A percentile compares a stretch with the other conserved stretches of the same genome.
These are phyloP conservation scores for Sonneratia caseolaris DNA, from an alignment of 345 rosid species.

Conservation along the genomic window DNA sequence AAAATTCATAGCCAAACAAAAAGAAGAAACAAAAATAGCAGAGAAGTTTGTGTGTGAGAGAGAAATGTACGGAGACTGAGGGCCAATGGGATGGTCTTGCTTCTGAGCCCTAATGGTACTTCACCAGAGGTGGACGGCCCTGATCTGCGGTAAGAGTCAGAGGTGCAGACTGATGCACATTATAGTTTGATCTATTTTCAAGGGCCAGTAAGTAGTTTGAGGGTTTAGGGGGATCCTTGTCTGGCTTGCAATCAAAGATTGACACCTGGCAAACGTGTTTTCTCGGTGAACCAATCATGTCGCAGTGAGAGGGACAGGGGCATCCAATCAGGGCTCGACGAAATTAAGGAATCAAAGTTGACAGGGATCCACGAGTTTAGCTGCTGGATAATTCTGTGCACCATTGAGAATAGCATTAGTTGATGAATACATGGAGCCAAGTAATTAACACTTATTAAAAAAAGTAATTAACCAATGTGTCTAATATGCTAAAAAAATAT, in stretches of 20 bases:
- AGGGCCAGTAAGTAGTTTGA: background rate
- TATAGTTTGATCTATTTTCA: background rate
- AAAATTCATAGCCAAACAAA: too few species aligned
- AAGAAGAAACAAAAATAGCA: too few species aligned
- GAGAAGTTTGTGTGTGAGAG: background rate
- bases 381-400: background rate
- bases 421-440: background rate
- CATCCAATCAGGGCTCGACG: background rate
- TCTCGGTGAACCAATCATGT: background rate
- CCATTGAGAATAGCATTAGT: background rate
- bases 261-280: background rate
- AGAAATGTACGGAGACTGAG: background rate
- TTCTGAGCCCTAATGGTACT: conserved; percentile 1
- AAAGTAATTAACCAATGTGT: too few species aligned
- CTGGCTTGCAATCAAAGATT: background rate
- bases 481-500: too few species aligned
- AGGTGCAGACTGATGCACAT: background rate
- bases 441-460: too few species aligned
- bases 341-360: conserved; percentile 1
- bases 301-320: background rate
- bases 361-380: background rate
- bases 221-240: background rate
- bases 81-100: background rate
- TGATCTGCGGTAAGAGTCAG: background rate
- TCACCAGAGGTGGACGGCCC: background rate